Conservation (phyloP, 192 early-diverging fungal species). For the Podochytrium sp. region DNA sequence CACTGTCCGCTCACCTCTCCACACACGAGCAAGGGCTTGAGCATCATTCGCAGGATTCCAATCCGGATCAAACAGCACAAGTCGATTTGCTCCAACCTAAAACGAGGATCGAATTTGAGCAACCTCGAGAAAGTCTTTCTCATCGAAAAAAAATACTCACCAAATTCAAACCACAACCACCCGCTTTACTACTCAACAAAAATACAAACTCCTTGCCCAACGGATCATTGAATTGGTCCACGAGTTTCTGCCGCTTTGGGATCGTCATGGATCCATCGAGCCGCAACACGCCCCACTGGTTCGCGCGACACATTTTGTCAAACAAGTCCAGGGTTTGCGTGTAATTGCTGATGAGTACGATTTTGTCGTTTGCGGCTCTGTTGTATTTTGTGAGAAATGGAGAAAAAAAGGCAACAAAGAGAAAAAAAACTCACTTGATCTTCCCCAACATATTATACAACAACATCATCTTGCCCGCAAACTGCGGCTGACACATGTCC, state of each 20-base stretch:
- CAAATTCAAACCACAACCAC: slow-evolving; percentile 97
- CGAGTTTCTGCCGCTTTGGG: slow-evolving; percentile 90
- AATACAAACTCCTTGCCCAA: slow-evolving; percentile 87
- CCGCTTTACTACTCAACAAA: slow-evolving; percentile 94
- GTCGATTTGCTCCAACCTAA: slow-evolving; percentile 91
- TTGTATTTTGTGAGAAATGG: no score
- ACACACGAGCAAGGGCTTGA: slow-evolving; percentile 88
- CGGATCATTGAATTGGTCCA: slow-evolving; percentile 96
- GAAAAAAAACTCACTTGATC: slow-evolving; percentile 41
- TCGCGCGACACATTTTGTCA: slow-evolving; percentile 80
- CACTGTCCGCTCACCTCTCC: slow-evolving; percentile 68
- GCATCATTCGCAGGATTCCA: slow-evolving; percentile 98
- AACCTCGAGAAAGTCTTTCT: background rate
- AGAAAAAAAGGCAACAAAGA: no score
- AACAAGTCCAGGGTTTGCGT: slow-evolving; percentile 97
- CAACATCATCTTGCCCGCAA: slow-evolving; percentile 87
- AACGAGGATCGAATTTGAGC: background rate
- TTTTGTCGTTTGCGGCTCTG: slow-evolving; percentile 81
- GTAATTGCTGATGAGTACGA: slow-evolving; percentile 98
- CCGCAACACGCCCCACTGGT: slow-evolving; percentile 75
- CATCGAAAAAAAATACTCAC: slow-evolving; percentile 33
- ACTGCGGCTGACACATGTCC: slow-evolving; percentile 56
- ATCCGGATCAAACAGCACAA: slow-evolving; percentile 91
- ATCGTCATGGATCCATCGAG: slow-evolving; percentile 94
- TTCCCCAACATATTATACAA: slow-evolving; percentile 52